phyloP scores from a whole-genome alignment of 2,329 filamentous ascomycete species.

The Bertia moriformis region DNA sequence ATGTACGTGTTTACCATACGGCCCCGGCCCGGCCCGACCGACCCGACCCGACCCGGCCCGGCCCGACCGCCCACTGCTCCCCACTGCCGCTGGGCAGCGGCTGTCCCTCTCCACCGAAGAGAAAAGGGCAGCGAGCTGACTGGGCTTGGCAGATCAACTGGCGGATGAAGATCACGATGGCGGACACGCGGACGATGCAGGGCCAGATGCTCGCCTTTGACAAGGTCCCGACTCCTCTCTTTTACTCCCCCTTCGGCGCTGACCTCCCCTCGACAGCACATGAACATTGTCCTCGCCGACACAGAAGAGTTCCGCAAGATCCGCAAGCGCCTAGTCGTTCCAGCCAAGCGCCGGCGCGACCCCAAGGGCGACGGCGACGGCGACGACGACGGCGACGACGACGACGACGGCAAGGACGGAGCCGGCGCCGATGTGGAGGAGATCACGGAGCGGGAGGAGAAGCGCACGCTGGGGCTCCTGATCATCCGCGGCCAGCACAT shows the following conservation, averaged over 20 bases:
- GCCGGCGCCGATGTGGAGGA: too few relatives aligned
- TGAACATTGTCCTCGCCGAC: constrained; percentile 97
- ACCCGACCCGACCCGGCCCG: constrained; percentile 16
- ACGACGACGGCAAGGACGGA: too few relatives aligned
- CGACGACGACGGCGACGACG: constrained; percentile 38
- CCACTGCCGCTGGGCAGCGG: not conserved
- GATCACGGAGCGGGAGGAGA: constrained; percentile 81
- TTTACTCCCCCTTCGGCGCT: constrained; percentile 2
- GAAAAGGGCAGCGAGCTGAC: not conserved
- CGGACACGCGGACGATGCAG: constrained; percentile 89
- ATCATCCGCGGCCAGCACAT: constrained; percentile 92
- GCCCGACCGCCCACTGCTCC: not conserved
- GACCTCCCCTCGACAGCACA: constrained; percentile 48
- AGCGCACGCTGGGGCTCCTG: constrained; percentile 82
- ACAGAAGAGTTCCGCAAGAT: constrained; percentile 94
- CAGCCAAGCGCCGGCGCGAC: too few relatives aligned
- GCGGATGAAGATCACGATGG: constrained; percentile 92
- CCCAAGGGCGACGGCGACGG: constrained; percentile 55
- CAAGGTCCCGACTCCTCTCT: constrained; percentile 53
- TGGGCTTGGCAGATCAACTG: constrained; percentile 71
- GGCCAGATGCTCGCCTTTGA: constrained; percentile 98
- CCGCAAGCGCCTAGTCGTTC: constrained; percentile 76
- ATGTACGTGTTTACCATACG: too few relatives aligned
- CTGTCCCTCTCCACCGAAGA: not conserved
- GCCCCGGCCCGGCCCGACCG: constrained; percentile 12